Base-by-base conservation (phyloP, 148 eudicot species). In the Rhododendron henanense region DNA sequence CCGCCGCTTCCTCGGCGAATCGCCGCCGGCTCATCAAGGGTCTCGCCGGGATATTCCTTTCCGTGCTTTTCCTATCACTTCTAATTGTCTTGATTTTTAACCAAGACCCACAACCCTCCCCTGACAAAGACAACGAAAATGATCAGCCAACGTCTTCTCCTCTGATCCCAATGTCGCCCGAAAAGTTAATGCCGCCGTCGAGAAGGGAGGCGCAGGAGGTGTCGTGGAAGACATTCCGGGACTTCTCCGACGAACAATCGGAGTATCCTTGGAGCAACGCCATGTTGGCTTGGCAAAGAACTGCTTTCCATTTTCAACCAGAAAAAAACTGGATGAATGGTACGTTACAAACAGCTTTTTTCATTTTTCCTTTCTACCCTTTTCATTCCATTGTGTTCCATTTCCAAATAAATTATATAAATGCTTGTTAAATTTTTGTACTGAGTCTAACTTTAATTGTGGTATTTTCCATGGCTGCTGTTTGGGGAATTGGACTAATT, bases 291-390 rank as follows among this genome's bases (percentile, higher is more conserved):
- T 96, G 98, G 98, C 97, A 96, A 69, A 92, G 99, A 81, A 94
- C 96, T 4, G 91, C 92, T 18, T 96, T 75, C 87, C 99, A 96
- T 88, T 96, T 96, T 84, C 99, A 96, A 51, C 98, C 99, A 0
- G 88, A 92, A 50, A 90, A 92, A 61, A 96, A 96, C 87, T 96
- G 99, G 99, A 95, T 96, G 93, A 96, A 95, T 84, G 99, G 99
- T 86, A 84, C 2, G 83, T 57, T 65, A n/a, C 44, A 10, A 25
- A 69, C 4, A 41, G 10, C 6, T 0, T 69, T 31, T 13, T 13
- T n/a, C 23, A 1, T 16, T 16, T 2, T 15, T 3, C 10, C 6
- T 71, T 71, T 71, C 19, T 28, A 83, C 31, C 71, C 15, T 71
- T 71, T 50, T 65, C 6, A 69, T 69, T 69, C 37, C 75, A 39